Evolutionary conservation across 2,329 filamentous ascomycete genomes (phyloP), one percentile per base, ranked within the genome.

Genomic region (Fusarium staphyleae): DNA sequence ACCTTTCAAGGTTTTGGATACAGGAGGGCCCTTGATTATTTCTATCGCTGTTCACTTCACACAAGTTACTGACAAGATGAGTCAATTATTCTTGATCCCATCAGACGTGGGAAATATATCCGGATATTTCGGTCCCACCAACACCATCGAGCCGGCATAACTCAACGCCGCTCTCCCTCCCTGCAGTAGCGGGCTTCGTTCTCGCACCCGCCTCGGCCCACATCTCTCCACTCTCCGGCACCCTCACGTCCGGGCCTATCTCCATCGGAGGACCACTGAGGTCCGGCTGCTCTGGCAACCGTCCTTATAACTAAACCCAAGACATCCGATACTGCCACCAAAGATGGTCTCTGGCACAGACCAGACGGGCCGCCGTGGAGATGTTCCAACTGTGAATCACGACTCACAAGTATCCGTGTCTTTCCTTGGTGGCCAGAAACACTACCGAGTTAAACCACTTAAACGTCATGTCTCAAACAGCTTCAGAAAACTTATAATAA

Each of bases 241-340:
- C 29, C 41, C 26, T 22, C 9, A n/a, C 34, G 24, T 26, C 28
- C 11, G 34, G 13, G 33, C 14, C 14, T 13, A 16, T 42, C 32
- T 35, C 48, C 40, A 49, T 52, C 30, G 16, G 13, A 39, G 34
- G n/a, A n/a, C n/a, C 36, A 19, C 28, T 19, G 34, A 19, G 32
- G 30, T 28, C 55, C 53, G 55, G 50, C 44, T 53, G 45, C 50
- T 51, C 40, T 34, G 22, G 47, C 59, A 62, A 62, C 59, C 14
- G 19, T 26, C 22, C 37, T 37, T 28, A 7, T 22, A 45, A 7
- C 4, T 50, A 37, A 39, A 24, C 46, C 41, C 54, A 33, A 61
- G 58, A 60, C 58, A 55, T 22, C 28, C 42, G 28, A 15, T 8
- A 44, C 3, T n/a, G 19, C n/a, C 6, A 19, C 33, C 10, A 43